Evolutionary conservation across 306 rosid species (phyloP), one percentile per base, ranked within the genome.

Genomic region (Abrus pulchellus): DNA sequence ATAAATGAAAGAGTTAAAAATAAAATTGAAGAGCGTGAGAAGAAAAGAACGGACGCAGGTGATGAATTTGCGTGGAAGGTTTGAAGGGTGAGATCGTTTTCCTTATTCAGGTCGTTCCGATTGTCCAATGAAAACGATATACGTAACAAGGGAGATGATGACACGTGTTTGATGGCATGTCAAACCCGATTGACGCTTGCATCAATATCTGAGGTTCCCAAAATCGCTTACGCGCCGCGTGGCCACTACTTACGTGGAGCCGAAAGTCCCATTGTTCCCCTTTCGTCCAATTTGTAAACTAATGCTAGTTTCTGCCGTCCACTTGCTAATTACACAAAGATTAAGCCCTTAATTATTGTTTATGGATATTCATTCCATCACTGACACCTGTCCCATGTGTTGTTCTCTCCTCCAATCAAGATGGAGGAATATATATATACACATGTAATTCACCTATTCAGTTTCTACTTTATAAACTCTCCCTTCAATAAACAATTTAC

Each of bases 81-180:
- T 50, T 50, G 59, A 13, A n/a, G 28, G 2, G 45, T 5, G 65
- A 7, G 49, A 48, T 5, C 7, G 48, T 44, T 20, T 12, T 13
- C 50, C 75, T 54, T 61, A 27, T 43, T 56, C 2, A 43, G 68
- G 20, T 38, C 4, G 62, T 54, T 56, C 49, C 65, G 47, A 73
- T 66, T 73, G 83, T 68, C 49, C 34, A 72, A 77, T 55, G 73
- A 73, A 78, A 78, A 36, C 8, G 59, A 38, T 72, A 40, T 12
- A 78, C 71, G 80, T 44, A 63, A 69, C 68, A 56, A 38, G 30
- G 54, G 73, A 53, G 76, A 75, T 59, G 3, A 27, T 0, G 83
- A 83, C 88, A 79, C 89, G 85, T 83, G 83, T 77, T 81, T 48
- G 79, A 53, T 61, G 55, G 72, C 83, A 71, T 47, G 84, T 83